Percentiles rank a stretch among this genome's conserved stretches.
These are phyloP conservation scores for Pestalotiopsis sp. DNA, from an alignment of 2,329 filamentous ascomycete genomes.

Conservation along the genomic window DNA sequence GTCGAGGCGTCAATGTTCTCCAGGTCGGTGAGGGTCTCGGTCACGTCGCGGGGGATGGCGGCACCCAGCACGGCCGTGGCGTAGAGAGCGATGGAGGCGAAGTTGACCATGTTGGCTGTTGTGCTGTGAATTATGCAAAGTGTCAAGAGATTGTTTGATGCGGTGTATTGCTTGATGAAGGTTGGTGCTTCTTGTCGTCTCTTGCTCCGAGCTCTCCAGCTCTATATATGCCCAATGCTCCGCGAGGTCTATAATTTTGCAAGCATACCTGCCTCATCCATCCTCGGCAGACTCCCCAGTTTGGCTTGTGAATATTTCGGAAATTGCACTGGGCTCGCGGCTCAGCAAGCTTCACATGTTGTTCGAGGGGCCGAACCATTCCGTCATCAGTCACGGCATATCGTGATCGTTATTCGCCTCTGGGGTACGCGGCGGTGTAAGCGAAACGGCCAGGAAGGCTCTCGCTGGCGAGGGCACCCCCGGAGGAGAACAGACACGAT, in stretches of 20 bases:
- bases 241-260: not conserved
- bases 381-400: slow-evolving; percentile 9
- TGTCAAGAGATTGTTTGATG: not conserved
- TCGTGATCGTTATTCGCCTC: not conserved
- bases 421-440: not conserved
- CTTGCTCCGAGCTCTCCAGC: not conserved
- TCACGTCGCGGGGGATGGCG: slow-evolving; percentile 4
- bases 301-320: slow-evolving; percentile 4
- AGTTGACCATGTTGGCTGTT: slow-evolving; percentile 10
- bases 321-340: not conserved
- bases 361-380: not conserved
- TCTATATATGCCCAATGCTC: slow-evolving; percentile 1
- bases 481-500: not conserved
- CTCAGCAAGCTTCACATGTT: slow-evolving; percentile 4
- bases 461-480: not conserved
- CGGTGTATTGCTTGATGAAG: not conserved
- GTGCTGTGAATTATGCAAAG: not conserved
- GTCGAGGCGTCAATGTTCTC: slow-evolving; percentile 5
- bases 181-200: not conserved
- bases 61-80: slow-evolving; percentile 4
- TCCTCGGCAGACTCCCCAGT: not conserved
- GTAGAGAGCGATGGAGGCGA: slow-evolving; percentile 1
- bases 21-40: slow-evolving; percentile 7
- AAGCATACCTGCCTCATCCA: slow-evolving; percentile 7
- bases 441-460: not conserved